Percentiles rank a stretch among this genome's conserved stretches.
These are phyloP conservation scores for Lagenidium sp. DNA, from an alignment of 352 stramenopile genomes.

Conservation along the genomic window DNA sequence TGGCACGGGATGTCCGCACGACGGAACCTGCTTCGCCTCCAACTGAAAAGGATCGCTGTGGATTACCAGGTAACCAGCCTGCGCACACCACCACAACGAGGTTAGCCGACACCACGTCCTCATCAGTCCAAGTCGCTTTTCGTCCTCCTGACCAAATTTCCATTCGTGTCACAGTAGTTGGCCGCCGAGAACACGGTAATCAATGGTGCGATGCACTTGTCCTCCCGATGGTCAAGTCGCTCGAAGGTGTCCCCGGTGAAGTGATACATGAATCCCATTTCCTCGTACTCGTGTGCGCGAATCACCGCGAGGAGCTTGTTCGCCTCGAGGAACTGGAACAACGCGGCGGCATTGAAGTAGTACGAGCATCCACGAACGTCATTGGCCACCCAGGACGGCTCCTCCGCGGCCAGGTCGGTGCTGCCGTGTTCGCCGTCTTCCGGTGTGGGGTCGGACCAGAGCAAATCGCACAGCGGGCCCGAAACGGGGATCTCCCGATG, in stretches of 20 bases:
- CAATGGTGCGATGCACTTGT: conserved; percentile 55
- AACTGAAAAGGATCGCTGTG: conserved; percentile 31
- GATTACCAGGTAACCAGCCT: conserved; percentile 56
- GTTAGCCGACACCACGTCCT: too few relatives aligned
- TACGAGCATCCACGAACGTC: conserved; percentile 59
- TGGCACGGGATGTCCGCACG: conserved; percentile 42
- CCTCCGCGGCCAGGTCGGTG: conserved; percentile 1
- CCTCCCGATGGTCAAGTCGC: conserved; percentile 28
- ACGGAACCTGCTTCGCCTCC: conserved; percentile 42
- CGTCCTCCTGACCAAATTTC: conserved; percentile 74
- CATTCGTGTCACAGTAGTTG: conserved; percentile 92
- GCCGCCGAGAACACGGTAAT: conserved; percentile 94
- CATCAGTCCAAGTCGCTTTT: too few relatives aligned
- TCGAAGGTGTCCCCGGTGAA: conserved; percentile 36
- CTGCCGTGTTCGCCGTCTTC: conserved; percentile 14
- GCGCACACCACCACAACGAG: too few relatives aligned
- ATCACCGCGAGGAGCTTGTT: conserved; percentile 70
- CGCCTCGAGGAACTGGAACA: conserved; percentile 54
- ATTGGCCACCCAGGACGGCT: conserved; percentile 22
- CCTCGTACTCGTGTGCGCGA: conserved; percentile 76
- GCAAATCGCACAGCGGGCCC: conserved; percentile 59
- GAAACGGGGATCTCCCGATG: conserved; percentile 46
- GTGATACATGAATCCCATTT: conserved; percentile 56
- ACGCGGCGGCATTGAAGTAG: conserved; percentile 81
- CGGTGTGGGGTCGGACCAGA: conserved; percentile 74